Evolutionary conservation across 2,329 filamentous ascomycete genomes (phyloP).

Genomic region (Hirsutella minnesotensis): DNA sequence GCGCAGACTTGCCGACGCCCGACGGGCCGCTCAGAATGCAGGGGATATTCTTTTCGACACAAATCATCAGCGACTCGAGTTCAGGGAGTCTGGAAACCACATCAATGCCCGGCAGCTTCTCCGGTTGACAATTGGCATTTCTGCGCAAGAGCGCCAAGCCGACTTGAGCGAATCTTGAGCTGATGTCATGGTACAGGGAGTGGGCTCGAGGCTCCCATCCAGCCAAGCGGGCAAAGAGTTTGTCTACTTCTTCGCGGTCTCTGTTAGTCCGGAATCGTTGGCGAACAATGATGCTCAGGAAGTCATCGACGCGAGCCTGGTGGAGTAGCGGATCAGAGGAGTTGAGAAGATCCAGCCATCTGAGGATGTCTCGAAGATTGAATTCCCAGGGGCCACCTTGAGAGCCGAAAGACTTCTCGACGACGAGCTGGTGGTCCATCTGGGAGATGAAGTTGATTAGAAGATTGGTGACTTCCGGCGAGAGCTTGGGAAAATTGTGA

Average conservation of each 20-base stretch:
- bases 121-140: constrained; percentile 39
- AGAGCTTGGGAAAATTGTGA: constrained; percentile 59
- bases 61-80: constrained; percentile 78
- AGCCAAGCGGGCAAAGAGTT: constrained; percentile 57
- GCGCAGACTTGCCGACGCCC: constrained; percentile 74
- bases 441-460: constrained; percentile 71
- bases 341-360: constrained; percentile 63
- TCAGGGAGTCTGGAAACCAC: constrained; percentile 50
- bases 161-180: constrained; percentile 56
- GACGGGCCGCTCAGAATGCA: constrained; percentile 79
- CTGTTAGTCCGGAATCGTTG: constrained; percentile 69
- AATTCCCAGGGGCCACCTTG: constrained; percentile 86
- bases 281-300: constrained; percentile 70
- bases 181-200: constrained; percentile 63
- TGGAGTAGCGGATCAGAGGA: constrained; percentile 45
- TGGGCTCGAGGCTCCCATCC: constrained; percentile 37
- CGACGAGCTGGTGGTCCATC: constrained; percentile 61
- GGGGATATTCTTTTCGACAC: constrained; percentile 76
- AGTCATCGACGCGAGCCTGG: constrained; percentile 53
- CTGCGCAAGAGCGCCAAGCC: constrained; percentile 63
- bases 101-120: constrained; percentile 38
- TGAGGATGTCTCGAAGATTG: constrained; percentile 79
- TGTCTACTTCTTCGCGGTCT: constrained; percentile 55
- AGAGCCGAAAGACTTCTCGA: constrained; percentile 43
- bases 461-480: constrained; percentile 44